These are phyloP conservation scores for Neopestalotiopsis clavispora DNA, from an alignment of 2,329 filamentous ascomycete genomes.

Conservation along the genomic window DNA sequence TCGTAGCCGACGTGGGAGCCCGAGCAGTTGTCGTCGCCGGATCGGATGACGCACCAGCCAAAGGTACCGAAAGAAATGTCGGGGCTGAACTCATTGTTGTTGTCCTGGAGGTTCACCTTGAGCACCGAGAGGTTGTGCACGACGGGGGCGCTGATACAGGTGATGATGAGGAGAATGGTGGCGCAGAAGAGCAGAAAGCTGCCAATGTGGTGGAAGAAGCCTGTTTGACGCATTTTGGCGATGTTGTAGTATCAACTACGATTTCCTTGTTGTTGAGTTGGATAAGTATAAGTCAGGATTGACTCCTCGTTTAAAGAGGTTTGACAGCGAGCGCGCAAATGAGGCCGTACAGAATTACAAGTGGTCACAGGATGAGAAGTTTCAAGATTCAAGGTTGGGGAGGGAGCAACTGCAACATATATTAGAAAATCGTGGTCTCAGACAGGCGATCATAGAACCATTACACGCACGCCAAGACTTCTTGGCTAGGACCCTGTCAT, in stretches of 20 bases:
- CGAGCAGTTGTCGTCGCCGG: conserved; percentile 28
- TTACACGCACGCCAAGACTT: conserved; percentile 1
- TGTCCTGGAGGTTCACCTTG: conserved; percentile 41
- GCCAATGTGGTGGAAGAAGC: conserved; percentile 47
- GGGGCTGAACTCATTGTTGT: conserved; percentile 26
- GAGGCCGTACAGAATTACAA: background rate
- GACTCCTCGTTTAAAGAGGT: background rate
- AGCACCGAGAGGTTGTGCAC: conserved; percentile 47
- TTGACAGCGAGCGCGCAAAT: background rate
- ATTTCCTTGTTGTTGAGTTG: background rate
- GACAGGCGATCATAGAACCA: conserved; percentile 5
- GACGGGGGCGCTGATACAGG: conserved; percentile 52
- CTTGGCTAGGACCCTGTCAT: conserved; percentile 15
- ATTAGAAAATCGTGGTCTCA: conserved; percentile 7
- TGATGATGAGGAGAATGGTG: conserved; percentile 50
- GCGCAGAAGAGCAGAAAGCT: conserved; percentile 49
- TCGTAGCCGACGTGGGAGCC: conserved; percentile 32
- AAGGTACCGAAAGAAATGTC: conserved; percentile 49
- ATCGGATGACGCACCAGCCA: conserved; percentile 44
- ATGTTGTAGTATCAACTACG: background rate
- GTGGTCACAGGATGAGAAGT: background rate
- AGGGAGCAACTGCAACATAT: conserved; percentile 7
- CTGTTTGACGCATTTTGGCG: conserved; percentile 34
- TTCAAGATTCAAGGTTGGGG: background rate
- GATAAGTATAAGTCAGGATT: too few species aligned